Percentiles rank a stretch among this genome's conserved stretches.
Conservation (phyloP, 2,329 filamentous ascomycete species). For the Celoporthe dispersa region DNA sequence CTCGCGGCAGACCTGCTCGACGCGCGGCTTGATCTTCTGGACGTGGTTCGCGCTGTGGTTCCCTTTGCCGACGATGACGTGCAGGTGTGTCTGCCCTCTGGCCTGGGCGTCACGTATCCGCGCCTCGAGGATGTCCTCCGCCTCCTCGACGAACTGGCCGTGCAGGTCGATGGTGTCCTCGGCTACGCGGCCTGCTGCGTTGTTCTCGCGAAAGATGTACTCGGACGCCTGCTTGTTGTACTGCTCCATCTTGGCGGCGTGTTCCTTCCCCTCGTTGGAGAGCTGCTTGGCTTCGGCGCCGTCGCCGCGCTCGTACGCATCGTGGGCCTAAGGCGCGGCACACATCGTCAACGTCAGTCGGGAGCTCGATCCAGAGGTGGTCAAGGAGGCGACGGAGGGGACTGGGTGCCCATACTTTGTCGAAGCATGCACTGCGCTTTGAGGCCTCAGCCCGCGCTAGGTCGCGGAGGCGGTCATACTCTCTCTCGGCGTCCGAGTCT, state of each 20-base stretch:
- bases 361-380: conserved; percentile 5
- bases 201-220: conserved; percentile 95
- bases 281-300: conserved; percentile 82
- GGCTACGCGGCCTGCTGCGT: conserved; percentile 73
- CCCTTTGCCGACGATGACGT: conserved; percentile 95
- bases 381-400: conserved; percentile 1
- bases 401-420: conserved; percentile 56
- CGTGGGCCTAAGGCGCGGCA: conserved; percentile 58
- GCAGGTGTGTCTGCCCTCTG: conserved; percentile 78
- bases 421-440: conserved; percentile 79
- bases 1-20: conserved; percentile 84
- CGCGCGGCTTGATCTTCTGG: conserved; percentile 94
- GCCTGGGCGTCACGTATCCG: conserved; percentile 78
- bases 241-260: conserved; percentile 81
- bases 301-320: conserved; percentile 84
- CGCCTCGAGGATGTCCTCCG: conserved; percentile 85
- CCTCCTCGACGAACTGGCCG: conserved; percentile 93
- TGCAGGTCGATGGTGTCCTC: conserved; percentile 91
- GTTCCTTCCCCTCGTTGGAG: conserved; percentile 81
- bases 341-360: conserved; percentile 5
- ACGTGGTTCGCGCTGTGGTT: conserved; percentile 83
- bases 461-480: conserved; percentile 90
- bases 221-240: conserved; percentile 92
- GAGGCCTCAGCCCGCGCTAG: conserved; percentile 79
- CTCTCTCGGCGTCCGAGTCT: conserved; percentile 71